Base-by-base conservation (phyloP, 2,329 filamentous ascomycete species). In the Talaromyces sp. region DNA sequence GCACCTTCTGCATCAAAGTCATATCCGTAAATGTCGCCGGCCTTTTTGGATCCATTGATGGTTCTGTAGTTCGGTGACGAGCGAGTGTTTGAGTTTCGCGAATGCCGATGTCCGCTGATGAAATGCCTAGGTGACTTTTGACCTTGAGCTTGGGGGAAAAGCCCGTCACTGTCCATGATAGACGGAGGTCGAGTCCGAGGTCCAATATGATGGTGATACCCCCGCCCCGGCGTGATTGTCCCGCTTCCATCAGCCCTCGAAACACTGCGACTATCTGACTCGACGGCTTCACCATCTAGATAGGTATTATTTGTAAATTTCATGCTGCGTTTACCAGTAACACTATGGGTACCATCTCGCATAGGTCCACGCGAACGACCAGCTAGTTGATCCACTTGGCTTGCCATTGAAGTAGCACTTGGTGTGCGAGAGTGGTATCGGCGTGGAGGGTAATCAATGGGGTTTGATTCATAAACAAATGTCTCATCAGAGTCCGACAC, bases 381-480 rank as follows among this genome's bases (percentile, higher is more conserved):
- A 57, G 73, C 67, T 60, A 75, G 70, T 62, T 79, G 71, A 53
- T 80, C 74, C 52, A 72, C 74, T 61, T 73, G 77, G 64, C 74
- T 80, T 16, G 79, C 79, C 64, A 84, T 79, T 11, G 93, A 97
- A 3, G 93, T 95, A 39, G 91, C 89, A 72, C 92, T 97, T 6
- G 94, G 94, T 1, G 94, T 99, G 57, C 94, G 86, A 17, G 93
- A 97, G 74, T 97, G 93, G 72, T 93, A 91, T 56, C 91, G 84
- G 58, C 85, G 83, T 47, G 81, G 74, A 52, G 71, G 79, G 20
- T 80, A 77, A 61, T 86, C 85, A 13, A 82, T 81, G 9, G 93
- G 94, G 67, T 99, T 99, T 22, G 94, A 97, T 73, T 99, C 94
- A 75, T 99, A 99, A 14, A 99, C 94, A 72, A 97, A 99, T 0